These are phyloP conservation scores for Calonectria ilicicola DNA, from an alignment of 2,329 filamentous ascomycete species.

Conservation along the genomic window DNA sequence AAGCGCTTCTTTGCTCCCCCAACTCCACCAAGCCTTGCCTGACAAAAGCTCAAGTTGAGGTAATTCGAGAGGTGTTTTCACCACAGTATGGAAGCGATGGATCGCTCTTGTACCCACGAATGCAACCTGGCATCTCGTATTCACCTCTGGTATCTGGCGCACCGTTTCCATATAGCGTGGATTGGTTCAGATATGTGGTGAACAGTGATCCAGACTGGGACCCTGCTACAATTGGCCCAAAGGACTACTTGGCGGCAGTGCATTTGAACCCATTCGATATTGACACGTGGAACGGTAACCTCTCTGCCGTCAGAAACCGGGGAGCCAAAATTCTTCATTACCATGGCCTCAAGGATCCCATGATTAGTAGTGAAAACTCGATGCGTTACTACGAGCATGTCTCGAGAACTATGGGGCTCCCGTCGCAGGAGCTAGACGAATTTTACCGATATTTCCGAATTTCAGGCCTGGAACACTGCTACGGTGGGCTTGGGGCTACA, in stretches of 20 bases:
- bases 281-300: slow-evolving; percentile 49
- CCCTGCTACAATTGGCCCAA: slow-evolving; percentile 16
- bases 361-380: slow-evolving; percentile 50
- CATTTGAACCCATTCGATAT: slow-evolving; percentile 40
- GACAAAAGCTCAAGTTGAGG: slow-evolving; percentile 7
- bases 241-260: slow-evolving; percentile 52
- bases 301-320: slow-evolving; percentile 50
- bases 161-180: slow-evolving; percentile 18
- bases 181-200: slow-evolving; percentile 25
- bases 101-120: slow-evolving; percentile 42
- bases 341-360: slow-evolving; percentile 55
- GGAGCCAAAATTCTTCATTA: slow-evolving; percentile 59
- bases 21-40: slow-evolving; percentile 52
- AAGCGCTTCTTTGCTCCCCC: slow-evolving; percentile 51
- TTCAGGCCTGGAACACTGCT: slow-evolving; percentile 63
- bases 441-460: slow-evolving; percentile 66
- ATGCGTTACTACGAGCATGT: slow-evolving; percentile 36
- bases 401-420: slow-evolving; percentile 42
- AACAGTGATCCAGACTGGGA: slow-evolving; percentile 25
- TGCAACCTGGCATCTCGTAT: slow-evolving; percentile 38
- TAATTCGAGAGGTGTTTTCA: slow-evolving; percentile 2
- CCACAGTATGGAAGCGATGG: slow-evolving; percentile 41
- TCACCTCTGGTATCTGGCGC: slow-evolving; percentile 53
- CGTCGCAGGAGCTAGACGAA: slow-evolving; percentile 50
- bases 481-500: slow-evolving; percentile 56